Conservation (phyloP, 1,284 basidiomycete species). For the Exobasidium cylindrosporum region DNA sequence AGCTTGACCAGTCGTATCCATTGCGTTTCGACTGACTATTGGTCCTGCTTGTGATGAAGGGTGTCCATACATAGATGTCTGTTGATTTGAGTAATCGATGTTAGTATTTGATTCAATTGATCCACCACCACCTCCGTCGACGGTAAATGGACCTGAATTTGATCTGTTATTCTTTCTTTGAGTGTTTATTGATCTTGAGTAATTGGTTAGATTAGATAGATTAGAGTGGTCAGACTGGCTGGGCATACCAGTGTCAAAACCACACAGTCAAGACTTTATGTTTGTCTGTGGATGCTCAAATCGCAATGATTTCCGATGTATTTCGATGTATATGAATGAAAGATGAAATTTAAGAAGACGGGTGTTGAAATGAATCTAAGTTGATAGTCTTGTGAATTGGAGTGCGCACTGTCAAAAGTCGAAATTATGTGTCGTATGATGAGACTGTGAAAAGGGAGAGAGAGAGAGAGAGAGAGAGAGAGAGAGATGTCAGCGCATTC, state of each 20-base stretch:
- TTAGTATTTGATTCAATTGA: not conserved
- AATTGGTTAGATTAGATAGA: not conserved
- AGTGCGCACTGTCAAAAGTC: no score
- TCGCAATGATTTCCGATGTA: not conserved
- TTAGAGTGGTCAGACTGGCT: not conserved
- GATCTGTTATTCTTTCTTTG: not conserved
- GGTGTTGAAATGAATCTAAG: no score
- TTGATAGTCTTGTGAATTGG: no score
- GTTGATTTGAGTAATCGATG: not conserved
- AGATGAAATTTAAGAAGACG: no score
- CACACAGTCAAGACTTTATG: no score
- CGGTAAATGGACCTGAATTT: conserved; percentile 3
- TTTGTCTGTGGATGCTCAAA: not conserved
- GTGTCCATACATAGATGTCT: not conserved
- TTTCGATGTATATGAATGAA: no score
- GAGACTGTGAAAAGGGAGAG: no score
- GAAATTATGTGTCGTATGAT: no score
- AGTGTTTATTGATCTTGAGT: not conserved
- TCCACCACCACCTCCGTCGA: not conserved
- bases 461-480: no score
- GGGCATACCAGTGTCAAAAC: no score
- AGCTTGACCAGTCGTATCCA: not conserved
- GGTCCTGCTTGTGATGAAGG: not conserved
- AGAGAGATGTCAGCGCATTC: no score
- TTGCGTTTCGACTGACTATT: not conserved